Evolutionary conservation across 1,139 yeast genomes (phyloP).

Genomic region (Candida tropicalis): DNA sequence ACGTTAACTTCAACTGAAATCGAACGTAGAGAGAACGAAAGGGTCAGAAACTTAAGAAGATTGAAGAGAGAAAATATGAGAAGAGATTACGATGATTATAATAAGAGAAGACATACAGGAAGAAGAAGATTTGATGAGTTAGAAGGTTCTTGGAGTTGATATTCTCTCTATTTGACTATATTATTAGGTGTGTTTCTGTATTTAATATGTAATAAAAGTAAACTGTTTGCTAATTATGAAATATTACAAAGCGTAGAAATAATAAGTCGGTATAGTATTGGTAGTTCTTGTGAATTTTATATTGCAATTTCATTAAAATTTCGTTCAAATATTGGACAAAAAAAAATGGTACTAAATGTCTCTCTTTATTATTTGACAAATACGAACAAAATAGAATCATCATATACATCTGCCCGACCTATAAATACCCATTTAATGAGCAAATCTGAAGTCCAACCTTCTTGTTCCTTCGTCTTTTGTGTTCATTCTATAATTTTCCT

Average conservation of each 20-base stretch:
- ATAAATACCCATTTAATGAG: no score
- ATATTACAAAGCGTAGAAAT: no score
- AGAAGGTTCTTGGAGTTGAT: constrained; percentile 35
- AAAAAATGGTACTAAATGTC: no score
- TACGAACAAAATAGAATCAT: no score
- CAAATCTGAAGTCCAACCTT: constrained; percentile 54
- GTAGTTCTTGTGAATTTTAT: no score
- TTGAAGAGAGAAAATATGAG: constrained; percentile 87
- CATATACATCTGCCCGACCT: no score
- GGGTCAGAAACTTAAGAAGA: constrained; percentile 89
- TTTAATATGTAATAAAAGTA: not conserved
- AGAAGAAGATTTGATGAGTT: constrained; percentile 62
- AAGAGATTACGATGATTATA: constrained; percentile 49
- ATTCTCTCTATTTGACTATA: not conserved
- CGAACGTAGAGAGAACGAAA: constrained; percentile 91
- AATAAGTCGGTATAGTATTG: no score
- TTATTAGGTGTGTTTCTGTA: not conserved
- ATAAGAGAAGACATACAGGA: constrained; percentile 45
- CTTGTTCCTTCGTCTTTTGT: constrained; percentile 57
- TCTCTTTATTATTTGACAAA: no score
- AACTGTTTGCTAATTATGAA: no score
- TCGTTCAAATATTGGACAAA: no score
- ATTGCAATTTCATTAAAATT: no score
- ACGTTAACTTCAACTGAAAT: constrained; percentile 88
- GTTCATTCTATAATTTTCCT: constrained; percentile 41